Evolutionary conservation across 2,329 filamentous ascomycete genomes (phyloP), one percentile per base, ranked within the genome.

Genomic region (Beauveria asiatica): DNA sequence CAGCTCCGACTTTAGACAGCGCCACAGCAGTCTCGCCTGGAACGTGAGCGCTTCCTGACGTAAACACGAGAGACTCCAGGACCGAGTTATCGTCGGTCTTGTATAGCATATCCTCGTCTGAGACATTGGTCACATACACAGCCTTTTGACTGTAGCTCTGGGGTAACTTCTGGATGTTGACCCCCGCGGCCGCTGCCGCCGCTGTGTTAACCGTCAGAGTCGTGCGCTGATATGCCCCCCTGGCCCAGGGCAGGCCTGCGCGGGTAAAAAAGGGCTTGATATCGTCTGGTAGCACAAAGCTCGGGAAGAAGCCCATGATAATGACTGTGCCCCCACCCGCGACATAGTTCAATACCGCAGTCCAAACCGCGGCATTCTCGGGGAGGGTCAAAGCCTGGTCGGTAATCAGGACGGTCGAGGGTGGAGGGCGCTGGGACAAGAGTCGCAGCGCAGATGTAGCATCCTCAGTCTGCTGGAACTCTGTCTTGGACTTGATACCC

Each of bases 1-100:
- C 70, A 27, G 65, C 49, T n/a, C 68, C 70, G 56, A 69, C 66
- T 19, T 62, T 59, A 5, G 67, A 64, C 37, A 70, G 63, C 48
- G 63, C 63, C 17, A 68, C 63, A n/a, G 69, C 61, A 4, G 65
- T 62, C 57, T 68, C 64, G 10, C 53, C 64, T 2, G 9, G 8
- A n/a, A 23, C 42, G 11, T 23, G 19, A 23, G 49, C 49, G 30
- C 49, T 51, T 13, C 4, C n/a, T 39, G 30, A 19, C 16, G 49
- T n/a, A 9, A 51, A 51, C 5, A 51, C 49, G 3, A 1, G 16
- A 39, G 49, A 39, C 27, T 51, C n/a, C 10, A 37, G 13, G 4
- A 37, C 49, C 9, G 49, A 37, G 7, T 27, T 17, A 0, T 51
- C 16, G 27, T 51, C 48, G 17, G 10, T 33, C 9, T 5, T 21